Evolutionary conservation across 768 basidiomycete genomes (phyloP).

Genomic region (Coprinopsis sp.): DNA sequence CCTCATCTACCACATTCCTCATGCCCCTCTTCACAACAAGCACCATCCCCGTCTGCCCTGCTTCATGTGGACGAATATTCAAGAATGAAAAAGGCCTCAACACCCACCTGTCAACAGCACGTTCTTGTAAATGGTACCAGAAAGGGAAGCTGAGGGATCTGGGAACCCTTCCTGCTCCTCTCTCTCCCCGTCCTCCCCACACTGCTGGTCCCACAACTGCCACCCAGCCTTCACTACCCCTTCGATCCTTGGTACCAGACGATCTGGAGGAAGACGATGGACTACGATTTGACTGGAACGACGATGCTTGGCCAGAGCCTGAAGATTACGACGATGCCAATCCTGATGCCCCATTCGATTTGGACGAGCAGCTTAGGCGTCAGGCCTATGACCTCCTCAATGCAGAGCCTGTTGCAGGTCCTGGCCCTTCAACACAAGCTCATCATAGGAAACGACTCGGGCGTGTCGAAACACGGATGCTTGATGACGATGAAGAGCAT

Average conservation of each 20-base stretch:
- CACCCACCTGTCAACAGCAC: neutral
- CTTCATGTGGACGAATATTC: neutral
- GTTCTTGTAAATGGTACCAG: constrained; percentile 8
- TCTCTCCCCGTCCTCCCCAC: neutral
- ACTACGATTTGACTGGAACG: neutral
- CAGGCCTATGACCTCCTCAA: neutral
- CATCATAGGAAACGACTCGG: neutral
- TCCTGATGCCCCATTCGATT: neutral
- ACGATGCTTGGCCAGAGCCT: neutral
- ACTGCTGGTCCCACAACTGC: neutral
- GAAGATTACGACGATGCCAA: neutral
- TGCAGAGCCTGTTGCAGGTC: neutral
- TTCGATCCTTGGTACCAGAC: too few relatives aligned
- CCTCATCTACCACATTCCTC: too few relatives aligned
- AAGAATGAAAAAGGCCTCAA: neutral
- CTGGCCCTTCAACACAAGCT: constrained; percentile 4
- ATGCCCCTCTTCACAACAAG: too few relatives aligned
- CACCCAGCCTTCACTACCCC: neutral
- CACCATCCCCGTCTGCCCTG: too few relatives aligned
- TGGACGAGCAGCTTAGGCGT: neutral
- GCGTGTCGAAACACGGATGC: neutral
- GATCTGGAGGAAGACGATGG: too few relatives aligned
- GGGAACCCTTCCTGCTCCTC: neutral
- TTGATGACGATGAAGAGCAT: constrained; percentile 8
- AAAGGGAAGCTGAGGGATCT: constrained; percentile 11